Conservation (phyloP, 768 basidiomycete genomes). For the Pulveroboletus sp. region DNA sequence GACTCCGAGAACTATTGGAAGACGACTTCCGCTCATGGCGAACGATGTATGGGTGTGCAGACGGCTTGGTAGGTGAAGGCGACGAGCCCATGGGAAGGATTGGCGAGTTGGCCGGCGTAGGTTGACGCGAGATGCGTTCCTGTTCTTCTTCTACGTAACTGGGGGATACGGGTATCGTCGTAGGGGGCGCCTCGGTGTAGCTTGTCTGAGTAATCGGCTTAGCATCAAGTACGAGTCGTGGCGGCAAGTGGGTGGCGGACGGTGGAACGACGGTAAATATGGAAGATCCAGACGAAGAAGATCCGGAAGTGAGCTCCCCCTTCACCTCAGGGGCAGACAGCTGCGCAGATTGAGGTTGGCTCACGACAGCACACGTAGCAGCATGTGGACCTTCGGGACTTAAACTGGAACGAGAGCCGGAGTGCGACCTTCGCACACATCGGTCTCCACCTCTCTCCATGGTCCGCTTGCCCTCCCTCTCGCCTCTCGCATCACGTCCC, state of each 20-base stretch:
- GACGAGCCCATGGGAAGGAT: conserved; percentile 31
- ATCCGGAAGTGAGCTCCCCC: conserved; percentile 13
- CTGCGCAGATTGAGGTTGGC: conserved; percentile 9
- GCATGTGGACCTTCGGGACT: conserved; percentile 26
- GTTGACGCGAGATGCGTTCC: conserved; percentile 37
- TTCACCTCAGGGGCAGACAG: conserved; percentile 9
- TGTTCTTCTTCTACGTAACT: conserved; percentile 30
- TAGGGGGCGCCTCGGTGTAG: conserved; percentile 17
- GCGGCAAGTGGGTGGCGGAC: conserved; percentile 17
- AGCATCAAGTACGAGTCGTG: conserved; percentile 27
- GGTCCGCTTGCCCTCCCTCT: conserved; percentile 27
- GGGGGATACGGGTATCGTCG: conserved; percentile 22
- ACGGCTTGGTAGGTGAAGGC: conserved; percentile 10
- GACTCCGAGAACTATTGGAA: conserved; percentile 21
- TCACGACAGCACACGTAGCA: neutral
- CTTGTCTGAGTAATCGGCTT: conserved; percentile 26
- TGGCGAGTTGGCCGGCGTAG: conserved; percentile 65
- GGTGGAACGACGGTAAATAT: conserved; percentile 10
- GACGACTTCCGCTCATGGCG: conserved; percentile 18
- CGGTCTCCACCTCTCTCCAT: conserved; percentile 30
- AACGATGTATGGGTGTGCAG: neutral
- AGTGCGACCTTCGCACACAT: conserved; percentile 22
- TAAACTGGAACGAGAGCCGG: conserved; percentile 34
- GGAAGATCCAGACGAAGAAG: conserved; percentile 29
- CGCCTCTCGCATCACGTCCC: conserved; percentile 16